These are phyloP conservation scores for Tylopilus sp. DNA, from an alignment of 768 basidiomycete genomes.

Conservation along the genomic window DNA sequence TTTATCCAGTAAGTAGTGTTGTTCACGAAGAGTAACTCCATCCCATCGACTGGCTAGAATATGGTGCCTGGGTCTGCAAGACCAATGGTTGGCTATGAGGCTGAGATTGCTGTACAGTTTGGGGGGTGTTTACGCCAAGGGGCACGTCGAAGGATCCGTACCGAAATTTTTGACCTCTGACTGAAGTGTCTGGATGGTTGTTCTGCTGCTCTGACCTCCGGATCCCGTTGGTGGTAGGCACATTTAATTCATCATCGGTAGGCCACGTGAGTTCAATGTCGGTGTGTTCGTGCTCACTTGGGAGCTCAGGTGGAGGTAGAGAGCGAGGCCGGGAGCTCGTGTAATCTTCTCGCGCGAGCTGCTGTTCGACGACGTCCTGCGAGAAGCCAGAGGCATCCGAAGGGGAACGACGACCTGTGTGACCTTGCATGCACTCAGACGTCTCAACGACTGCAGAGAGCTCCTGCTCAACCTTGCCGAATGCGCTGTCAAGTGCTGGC, in stretches of 20 bases:
- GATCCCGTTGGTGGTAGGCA: background rate
- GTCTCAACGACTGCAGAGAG: constrained; percentile 17
- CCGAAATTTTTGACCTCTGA: constrained; percentile 16
- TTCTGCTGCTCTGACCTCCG: background rate
- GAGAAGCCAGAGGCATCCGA: constrained; percentile 36
- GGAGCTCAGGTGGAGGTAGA: background rate
- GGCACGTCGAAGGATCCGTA: constrained; percentile 23
- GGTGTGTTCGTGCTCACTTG: constrained; percentile 4
- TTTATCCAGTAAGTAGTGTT: background rate
- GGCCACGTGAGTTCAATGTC: constrained; percentile 28
- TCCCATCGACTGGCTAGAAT: constrained; percentile 40
- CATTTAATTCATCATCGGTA: constrained; percentile 20
- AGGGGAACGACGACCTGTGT: constrained; percentile 1
- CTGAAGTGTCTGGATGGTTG: background rate
- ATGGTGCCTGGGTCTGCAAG: constrained; percentile 54
- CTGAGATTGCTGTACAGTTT: constrained; percentile 13
- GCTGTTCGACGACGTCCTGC: constrained; percentile 42
- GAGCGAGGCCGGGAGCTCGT: constrained; percentile 11
- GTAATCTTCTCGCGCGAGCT: constrained; percentile 43
- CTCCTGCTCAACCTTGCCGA: constrained; percentile 5
- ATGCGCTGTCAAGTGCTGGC: constrained; percentile 19
- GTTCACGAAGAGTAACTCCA: constrained; percentile 19
- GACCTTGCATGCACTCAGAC: constrained; percentile 16
- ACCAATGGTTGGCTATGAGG: constrained; percentile 30
- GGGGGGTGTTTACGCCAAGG: background rate